Evolutionary conservation across 306 rosid genomes (phyloP), one percentile per base, ranked within the genome.

Genomic region (Glycine tomentella): DNA sequence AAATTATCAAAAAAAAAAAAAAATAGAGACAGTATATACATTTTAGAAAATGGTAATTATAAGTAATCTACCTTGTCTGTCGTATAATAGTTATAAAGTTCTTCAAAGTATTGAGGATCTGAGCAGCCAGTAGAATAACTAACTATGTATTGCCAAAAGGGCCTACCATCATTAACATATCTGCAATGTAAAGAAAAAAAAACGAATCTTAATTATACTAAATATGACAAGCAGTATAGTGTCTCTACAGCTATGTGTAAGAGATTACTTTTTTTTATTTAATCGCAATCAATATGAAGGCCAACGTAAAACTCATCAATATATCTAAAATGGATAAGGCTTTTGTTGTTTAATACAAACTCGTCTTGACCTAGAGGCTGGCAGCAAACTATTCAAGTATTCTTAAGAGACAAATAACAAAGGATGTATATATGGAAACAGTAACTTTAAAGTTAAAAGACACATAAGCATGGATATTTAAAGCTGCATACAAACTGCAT

Each of bases 121-220:
- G 95, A 87, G 80, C 99, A 95, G 44, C 99, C 99, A 3, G 99
- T 95, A 48, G 99, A 95, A 67, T 81, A 81, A 82, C 93, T 88
- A 83, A 95, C 99, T 50, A 95, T 95, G 80, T 95, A 86, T 88
- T 93, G 99, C 99, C 98, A 95, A 83, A 95, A 95, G 61, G 99
- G 98, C 83, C 90, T 88, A 44, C 98, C 99, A 68, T 95, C 99
- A 64, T 92, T 91, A 44, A 95, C 99, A 74, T 95, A 95, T 87
- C 99, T 93, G 90, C 88, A 91, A 76, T 63, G 56, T 6, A 83
- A 51, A 33, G 55, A 71, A 36, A 57, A 34, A n/a, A n/a, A 45
- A 44, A 14, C 55, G 55, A 72, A 36, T 46, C 50, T n/a, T 69
- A 76, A 58, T 42, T 64, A 69, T 74, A 46, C 25, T 58, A 53